These are phyloP conservation scores for Allomyces macrogynus DNA, from an alignment of 192 early-diverging fungal genomes.

Conservation along the genomic window DNA sequence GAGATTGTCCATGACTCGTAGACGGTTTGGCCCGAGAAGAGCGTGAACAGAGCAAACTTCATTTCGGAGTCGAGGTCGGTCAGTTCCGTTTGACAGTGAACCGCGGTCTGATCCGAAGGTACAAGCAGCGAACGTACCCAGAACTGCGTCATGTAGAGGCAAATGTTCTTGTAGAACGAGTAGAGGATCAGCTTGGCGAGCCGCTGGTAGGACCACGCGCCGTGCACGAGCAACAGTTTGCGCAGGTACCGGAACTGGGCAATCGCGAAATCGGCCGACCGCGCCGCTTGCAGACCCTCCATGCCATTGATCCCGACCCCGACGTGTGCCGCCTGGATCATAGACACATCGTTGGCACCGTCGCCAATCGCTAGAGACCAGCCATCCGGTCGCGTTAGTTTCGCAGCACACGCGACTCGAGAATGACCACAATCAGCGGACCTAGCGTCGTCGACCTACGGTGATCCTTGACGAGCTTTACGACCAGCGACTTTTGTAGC, in stretches of 20 bases:
- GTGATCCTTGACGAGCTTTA: slow-evolving; percentile 18
- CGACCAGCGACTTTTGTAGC: slow-evolving; percentile 92
- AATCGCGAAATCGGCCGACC: slow-evolving; percentile 86
- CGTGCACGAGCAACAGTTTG: slow-evolving; percentile 78
- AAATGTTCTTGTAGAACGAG: slow-evolving; percentile 97
- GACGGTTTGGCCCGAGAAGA: slow-evolving; percentile 91
- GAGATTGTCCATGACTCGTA: slow-evolving; percentile 98
- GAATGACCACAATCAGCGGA: slow-evolving; percentile 17
- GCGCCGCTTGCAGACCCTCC: slow-evolving; percentile 67
- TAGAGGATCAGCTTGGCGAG: slow-evolving; percentile 77
- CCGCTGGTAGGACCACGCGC: slow-evolving; percentile 73
- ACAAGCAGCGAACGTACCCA: slow-evolving; percentile 50
- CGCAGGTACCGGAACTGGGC: slow-evolving; percentile 75
- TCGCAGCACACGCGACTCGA: slow-evolving; percentile 33
- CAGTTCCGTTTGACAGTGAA: slow-evolving; percentile 2
- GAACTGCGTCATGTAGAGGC: slow-evolving; percentile 93
- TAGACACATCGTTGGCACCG: slow-evolving; percentile 97
- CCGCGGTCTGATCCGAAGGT: neutral
- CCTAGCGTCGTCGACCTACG: slow-evolving; percentile 33
- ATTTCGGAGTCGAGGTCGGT: neutral
- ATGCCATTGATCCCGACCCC: slow-evolving; percentile 88
- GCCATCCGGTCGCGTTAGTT: slow-evolving; percentile 23
- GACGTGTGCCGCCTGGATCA: slow-evolving; percentile 98
- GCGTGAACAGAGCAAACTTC: slow-evolving; percentile 55
- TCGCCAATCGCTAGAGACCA: slow-evolving; percentile 76